Percentiles rank a stretch among this genome's conserved stretches.
These are phyloP conservation scores for Fusarium napiforme DNA, from an alignment of 2,329 filamentous ascomycete species.

Conservation along the genomic window DNA sequence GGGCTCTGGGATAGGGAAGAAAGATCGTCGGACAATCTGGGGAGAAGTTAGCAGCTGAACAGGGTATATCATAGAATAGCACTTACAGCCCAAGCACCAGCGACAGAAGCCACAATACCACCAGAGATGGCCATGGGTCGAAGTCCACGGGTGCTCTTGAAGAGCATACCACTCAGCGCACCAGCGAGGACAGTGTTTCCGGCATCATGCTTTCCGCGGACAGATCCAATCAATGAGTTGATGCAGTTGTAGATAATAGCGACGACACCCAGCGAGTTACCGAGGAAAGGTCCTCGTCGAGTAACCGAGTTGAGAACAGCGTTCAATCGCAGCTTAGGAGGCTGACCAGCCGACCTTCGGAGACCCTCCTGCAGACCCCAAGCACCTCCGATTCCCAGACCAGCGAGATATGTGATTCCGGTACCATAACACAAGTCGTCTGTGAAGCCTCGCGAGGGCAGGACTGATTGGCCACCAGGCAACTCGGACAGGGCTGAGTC, in stretches of 20 bases:
- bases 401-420: conserved; percentile 92
- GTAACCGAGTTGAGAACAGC: conserved; percentile 95
- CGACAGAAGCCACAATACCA: conserved; percentile 85
- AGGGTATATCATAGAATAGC: not conserved
- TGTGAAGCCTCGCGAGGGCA: conserved; percentile 96
- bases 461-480: conserved; percentile 84
- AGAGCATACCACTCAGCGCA: conserved; percentile 88
- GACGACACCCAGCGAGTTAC: conserved; percentile 94
- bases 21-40: conserved; percentile 54
- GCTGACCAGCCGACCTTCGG: conserved; percentile 77
- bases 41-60: conserved; percentile 3
- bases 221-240: conserved; percentile 83
- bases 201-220: conserved; percentile 87
- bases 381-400: conserved; percentile 83
- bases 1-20: conserved; percentile 55
- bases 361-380: conserved; percentile 95
- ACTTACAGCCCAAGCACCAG: conserved; percentile 91
- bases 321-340: conserved; percentile 93
- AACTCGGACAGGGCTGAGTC: conserved; percentile 89
- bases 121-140: conserved; percentile 95
- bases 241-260: conserved; percentile 96
- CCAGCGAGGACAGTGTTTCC: conserved; percentile 90
- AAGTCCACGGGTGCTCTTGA: conserved; percentile 93
- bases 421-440: conserved; percentile 99
- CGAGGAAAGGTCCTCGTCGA: conserved; percentile 90